These are phyloP conservation scores for Edaphochlamys debaryana DNA, from an alignment of 139 green algal genomes.

Conservation along the genomic window DNA sequence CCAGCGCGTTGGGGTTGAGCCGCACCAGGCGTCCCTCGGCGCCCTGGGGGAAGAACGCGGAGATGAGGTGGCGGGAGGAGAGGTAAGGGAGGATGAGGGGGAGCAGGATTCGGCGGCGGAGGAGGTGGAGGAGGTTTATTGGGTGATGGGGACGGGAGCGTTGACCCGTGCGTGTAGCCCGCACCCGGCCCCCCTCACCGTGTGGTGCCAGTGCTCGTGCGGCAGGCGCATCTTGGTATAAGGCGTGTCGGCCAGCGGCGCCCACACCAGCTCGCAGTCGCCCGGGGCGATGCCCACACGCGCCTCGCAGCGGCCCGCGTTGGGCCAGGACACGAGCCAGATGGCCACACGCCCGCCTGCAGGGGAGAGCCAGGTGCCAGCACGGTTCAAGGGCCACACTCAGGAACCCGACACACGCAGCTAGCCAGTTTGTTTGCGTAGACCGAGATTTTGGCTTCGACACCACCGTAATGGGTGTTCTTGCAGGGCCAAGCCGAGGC, in stretches of 20 bases:
- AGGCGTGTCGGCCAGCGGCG: constrained; percentile 7
- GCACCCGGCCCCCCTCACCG: no score
- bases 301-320: constrained; percentile 12
- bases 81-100: not conserved
- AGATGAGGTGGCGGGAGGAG: not conserved
- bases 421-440: no score
- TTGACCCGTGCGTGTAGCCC: no score
- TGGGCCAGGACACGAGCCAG: constrained; percentile 40
- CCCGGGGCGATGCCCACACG: not conserved
- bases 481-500: no score
- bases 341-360: constrained; percentile 26
- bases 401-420: no score
- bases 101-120: no score
- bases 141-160: no score
- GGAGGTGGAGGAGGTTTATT: no score
- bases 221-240: not conserved
- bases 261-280: constrained; percentile 19
- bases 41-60: not conserved
- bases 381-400: not conserved
- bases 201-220: constrained; percentile 41
- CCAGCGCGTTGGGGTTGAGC: not conserved
- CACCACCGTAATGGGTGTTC: no score
- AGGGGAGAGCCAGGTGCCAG: not conserved
- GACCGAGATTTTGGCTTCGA: no score
- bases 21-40: constrained; percentile 35